These are phyloP conservation scores for Zasmidium citrigriseum DNA, from an alignment of 2,329 filamentous ascomycete genomes.

Conservation along the genomic window DNA sequence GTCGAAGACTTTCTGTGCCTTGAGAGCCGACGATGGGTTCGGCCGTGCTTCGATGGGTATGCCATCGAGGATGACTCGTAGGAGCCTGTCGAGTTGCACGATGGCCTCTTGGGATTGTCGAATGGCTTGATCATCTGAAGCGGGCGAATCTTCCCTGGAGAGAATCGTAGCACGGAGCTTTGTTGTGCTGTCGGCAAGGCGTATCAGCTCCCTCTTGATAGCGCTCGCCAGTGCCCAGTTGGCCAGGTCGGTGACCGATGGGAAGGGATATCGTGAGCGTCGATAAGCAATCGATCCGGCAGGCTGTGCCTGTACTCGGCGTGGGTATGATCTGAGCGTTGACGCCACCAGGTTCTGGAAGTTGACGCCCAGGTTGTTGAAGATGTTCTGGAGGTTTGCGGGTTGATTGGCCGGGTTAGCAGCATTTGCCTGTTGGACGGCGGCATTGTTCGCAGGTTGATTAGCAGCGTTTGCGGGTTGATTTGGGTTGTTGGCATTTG, in stretches of 20 bases:
- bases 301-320: not conserved
- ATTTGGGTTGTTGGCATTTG: not conserved
- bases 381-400: not conserved
- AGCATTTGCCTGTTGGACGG: too few relatives aligned
- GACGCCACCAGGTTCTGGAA: not conserved
- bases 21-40: not conserved
- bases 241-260: not conserved
- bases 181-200: not conserved
- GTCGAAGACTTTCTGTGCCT: constrained; percentile 3
- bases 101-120: not conserved
- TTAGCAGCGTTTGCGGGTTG: not conserved
- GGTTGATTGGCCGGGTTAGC: not conserved
- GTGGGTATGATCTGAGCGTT: not conserved
- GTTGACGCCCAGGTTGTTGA: not conserved
- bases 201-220: not conserved
- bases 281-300: not conserved
- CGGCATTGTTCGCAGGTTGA: not conserved
- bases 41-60: constrained; percentile 6
- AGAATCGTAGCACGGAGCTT: not conserved
- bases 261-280: not conserved
- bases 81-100: not conserved
- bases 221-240: not conserved
- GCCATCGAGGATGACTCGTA: not conserved
- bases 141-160: not conserved
- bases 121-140: not conserved